Base-by-base conservation (phyloP, 2,329 filamentous ascomycete genomes). In the Massarina eburnea region DNA sequence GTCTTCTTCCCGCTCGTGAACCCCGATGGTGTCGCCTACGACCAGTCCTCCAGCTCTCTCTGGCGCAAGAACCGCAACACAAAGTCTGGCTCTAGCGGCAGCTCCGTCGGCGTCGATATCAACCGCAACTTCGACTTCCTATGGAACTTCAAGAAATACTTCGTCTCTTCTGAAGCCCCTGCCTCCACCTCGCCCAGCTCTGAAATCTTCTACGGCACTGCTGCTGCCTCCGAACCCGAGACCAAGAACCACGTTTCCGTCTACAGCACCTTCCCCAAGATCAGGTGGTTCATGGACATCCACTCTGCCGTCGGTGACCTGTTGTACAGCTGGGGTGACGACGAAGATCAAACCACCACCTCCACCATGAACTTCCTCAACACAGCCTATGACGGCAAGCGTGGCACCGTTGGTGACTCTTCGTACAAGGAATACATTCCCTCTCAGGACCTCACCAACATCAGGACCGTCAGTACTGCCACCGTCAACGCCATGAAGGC, bases 221-320 rank as follows among this genome's bases (percentile, higher is more conserved):
- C 62, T 9, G 70, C 80, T 2, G 74, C 76, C 41, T 83, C 80
- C 0, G 80, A 84, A 66, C 69, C 80, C 0, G 81, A 84, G 67
- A 77, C 79, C 2, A 70, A 76, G 61, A 80, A 75, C 57, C 72
- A 81, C 46, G 76, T 75, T 46, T 81, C 76, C 67, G 62, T 80
- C 7, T 68, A 82, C 58, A 73, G 78, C 52, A 69, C 72, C 21
- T 78, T 76, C 62, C 62, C 69, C 38, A 73, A 74, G 35, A 65
- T 83, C 36, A 71, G 76, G 21, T 83, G 80, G 79, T 81, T 80
- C 60, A 66, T 82, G 48, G 81, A 84, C 51, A 71, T 83, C 35
- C 81, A 84, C 71, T 81, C 79, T 1, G 77, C 72, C 21, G 71
- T 73, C 0, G 78, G 77, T 2, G 69, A 75, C 24, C 68, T 84